Evolutionary conservation across 73 alveolate species (phyloP), one percentile per base, ranked within the genome.

Genomic region (Paramecium tetraurelia): DNA sequence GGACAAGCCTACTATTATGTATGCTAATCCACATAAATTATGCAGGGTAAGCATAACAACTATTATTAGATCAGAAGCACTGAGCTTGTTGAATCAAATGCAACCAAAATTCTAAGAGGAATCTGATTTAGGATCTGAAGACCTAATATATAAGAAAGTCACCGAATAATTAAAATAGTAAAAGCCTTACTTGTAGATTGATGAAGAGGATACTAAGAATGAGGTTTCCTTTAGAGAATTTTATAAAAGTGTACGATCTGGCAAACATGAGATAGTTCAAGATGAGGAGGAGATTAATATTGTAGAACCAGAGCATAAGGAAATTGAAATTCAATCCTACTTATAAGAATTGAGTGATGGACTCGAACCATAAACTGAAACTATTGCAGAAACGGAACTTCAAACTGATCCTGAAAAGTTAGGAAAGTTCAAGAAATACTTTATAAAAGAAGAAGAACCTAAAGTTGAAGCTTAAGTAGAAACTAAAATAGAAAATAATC

Each of bases 211-310:
- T 27, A 63, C 41, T 33, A 33, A 21, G 16, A 63, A 33, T 27
- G 84, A 63, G 31, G 84, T 63, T 63, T 33, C 84, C 16, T 63
- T 63, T 63, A 63, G 84, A 27, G 84, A 63, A 12, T 63, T 63
- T 63, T 63, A 63, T 33, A 63, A 63, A 63, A 63, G 24, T 27
- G 84, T 63, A 16, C 44, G 84, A 63, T 63, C 84, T 27, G 46
- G 46, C 31, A 63, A 63, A 53, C 69, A 53, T 53, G 69, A 53
- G 21, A 53, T 53, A 14, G 84, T 22, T 11, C 12, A 27, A 31
- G 41, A 63, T 9, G 84, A 63, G 22, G 77, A 59, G 2, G 48
- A 27, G 29, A 27, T 63, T 0, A 33, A 63, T 31, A 14, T 63
- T 0, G 84, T 31, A 27, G 84, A 63, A 63, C 46, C 84, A 63